A percentile compares a stretch with the other conserved stretches of the same genome.
These are phyloP conservation scores for Chloranthus sessilifolius DNA, from an alignment of 164 flowering plant species.

Conservation along the genomic window DNA sequence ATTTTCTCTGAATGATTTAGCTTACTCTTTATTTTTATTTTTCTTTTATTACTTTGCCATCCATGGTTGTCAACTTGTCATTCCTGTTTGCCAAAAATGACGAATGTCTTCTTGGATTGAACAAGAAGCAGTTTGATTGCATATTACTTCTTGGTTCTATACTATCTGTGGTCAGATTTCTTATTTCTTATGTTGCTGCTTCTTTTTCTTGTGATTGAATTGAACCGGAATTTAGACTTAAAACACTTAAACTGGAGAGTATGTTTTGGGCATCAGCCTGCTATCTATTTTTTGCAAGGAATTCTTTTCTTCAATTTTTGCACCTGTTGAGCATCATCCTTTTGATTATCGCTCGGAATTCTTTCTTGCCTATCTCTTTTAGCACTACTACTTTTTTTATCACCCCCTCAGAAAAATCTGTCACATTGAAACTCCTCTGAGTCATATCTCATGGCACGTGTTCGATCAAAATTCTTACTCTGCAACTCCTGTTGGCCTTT, in stretches of 20 bases:
- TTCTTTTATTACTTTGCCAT: no score
- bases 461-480: conserved; percentile 51
- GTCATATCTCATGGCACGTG: conserved; percentile 51
- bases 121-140: not conserved
- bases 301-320: conserved; percentile 42
- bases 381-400: conserved; percentile 27
- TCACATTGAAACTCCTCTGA: conserved; percentile 46
- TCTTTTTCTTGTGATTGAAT: conserved; percentile 12
- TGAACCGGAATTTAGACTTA: conserved; percentile 21
- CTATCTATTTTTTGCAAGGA: conserved; percentile 25
- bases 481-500: conserved; percentile 71
- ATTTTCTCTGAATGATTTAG: no score
- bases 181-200: conserved; percentile 19
- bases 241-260: conserved; percentile 16
- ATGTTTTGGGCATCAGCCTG: conserved; percentile 28
- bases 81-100: no score
- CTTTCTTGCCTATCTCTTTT: conserved; percentile 39
- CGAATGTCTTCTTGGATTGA: no score
- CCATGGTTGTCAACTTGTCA: no score
- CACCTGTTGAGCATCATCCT: conserved; percentile 48
- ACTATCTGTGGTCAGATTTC: not conserved
- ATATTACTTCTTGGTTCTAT: not conserved
- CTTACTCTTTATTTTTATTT: no score
- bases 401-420: conserved; percentile 37
- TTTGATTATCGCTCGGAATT: conserved; percentile 39